phyloP scores from a whole-genome alignment of 148 eudicot species.

The Fagopyrum homotropicum region DNA sequence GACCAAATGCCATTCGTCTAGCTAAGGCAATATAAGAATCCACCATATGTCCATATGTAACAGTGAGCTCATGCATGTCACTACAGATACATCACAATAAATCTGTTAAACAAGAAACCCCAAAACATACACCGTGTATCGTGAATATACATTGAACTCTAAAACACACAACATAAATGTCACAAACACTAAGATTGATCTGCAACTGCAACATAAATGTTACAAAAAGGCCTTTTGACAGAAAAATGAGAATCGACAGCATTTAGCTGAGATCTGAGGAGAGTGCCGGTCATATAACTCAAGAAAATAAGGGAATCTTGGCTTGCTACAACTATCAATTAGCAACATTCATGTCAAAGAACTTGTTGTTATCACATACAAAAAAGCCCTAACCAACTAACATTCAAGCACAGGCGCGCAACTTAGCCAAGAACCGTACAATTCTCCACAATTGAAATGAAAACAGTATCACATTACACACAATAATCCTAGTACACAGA shows the following conservation, averaged over 20 bases:
- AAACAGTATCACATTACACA: background rate
- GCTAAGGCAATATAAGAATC: conserved; percentile 17
- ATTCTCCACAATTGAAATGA: background rate
- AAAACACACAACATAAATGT: background rate
- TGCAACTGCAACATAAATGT: background rate
- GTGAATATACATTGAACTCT: too few species aligned
- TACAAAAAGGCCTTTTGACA: background rate
- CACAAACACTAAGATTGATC: background rate
- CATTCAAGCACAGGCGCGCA: background rate
- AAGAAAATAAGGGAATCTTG: background rate
- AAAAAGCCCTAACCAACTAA: background rate
- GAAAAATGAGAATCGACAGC: background rate
- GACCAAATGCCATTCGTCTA: too few species aligned
- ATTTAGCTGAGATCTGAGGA: background rate
- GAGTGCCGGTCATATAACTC: background rate
- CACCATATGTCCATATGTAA: conserved; percentile 66
- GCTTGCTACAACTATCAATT: background rate
- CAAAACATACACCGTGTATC: background rate
- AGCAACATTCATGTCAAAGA: background rate
- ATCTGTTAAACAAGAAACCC: background rate
- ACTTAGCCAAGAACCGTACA: background rate
- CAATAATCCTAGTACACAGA: background rate
- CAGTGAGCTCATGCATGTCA: conserved; percentile 86
- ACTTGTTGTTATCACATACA: background rate
- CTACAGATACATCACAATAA: conserved; percentile 29